Conservation (phyloP, 129 eudicot species). For the Oenanthe sinensis region DNA sequence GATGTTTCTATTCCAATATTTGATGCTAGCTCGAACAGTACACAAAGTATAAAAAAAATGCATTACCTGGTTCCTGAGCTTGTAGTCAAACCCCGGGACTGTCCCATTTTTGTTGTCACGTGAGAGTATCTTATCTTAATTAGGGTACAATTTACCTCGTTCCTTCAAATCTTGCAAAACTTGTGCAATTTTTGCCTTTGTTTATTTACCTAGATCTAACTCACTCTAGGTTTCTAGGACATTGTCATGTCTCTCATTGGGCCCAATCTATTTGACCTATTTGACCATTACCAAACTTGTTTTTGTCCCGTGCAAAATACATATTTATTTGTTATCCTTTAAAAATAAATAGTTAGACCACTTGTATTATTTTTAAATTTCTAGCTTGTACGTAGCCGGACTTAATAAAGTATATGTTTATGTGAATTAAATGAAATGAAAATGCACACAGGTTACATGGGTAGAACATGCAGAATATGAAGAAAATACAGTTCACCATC, state of each 20-base stretch:
- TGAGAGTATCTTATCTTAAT: conserved; percentile 29
- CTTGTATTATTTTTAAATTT: too few relatives aligned
- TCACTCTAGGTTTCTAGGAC: conserved; percentile 19
- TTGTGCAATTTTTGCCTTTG: neutral
- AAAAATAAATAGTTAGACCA: too few relatives aligned
- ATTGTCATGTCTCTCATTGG: conserved; percentile 29
- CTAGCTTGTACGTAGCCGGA: too few relatives aligned
- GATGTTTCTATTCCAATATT: conserved; percentile 93
- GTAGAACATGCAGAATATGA: conserved; percentile 89
- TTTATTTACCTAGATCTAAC: neutral
- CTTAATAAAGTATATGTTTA: too few relatives aligned
- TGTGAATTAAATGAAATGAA: neutral
- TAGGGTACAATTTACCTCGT: conserved; percentile 17
- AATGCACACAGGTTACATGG: conserved; percentile 78
- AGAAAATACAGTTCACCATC: conserved; percentile 71
- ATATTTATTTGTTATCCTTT: too few relatives aligned
- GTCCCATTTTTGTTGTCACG: conserved; percentile 42
- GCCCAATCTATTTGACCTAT: conserved; percentile 14
- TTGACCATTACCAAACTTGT: conserved; percentile 25
- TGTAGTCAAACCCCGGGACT: conserved; percentile 39
- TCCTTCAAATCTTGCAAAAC: conserved; percentile 37
- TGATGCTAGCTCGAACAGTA: conserved; percentile 39
- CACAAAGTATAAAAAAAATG: neutral
- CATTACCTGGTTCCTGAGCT: conserved; percentile 34
- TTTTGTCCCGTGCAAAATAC: conserved; percentile 18